These are phyloP conservation scores for Nannochloropsis gaditana DNA, from an alignment of 108 stramenopile species.

Conservation along the genomic window DNA sequence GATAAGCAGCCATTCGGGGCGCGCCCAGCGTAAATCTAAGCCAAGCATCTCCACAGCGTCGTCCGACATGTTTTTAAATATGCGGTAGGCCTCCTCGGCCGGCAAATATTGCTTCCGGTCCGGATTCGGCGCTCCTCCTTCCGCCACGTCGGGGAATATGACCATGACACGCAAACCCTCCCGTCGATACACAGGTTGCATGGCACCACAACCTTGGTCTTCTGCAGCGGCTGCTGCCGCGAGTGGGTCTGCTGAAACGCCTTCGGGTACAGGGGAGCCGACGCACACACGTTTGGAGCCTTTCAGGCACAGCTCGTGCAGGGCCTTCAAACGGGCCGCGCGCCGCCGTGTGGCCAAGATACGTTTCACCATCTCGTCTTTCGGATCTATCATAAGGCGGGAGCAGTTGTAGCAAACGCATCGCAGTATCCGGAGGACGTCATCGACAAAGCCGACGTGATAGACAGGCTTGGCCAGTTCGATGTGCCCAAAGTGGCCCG, in stretches of 20 bases:
- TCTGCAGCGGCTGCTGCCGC: conserved; percentile 20
- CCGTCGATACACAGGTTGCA: conserved; percentile 56
- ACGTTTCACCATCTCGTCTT: conserved; percentile 67
- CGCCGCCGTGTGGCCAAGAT: conserved; percentile 58
- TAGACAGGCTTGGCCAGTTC: conserved; percentile 91
- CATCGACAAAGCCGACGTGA: conserved; percentile 88
- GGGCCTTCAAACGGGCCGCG: conserved; percentile 70
- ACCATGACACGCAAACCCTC: conserved; percentile 75
- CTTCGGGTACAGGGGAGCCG: conserved; percentile 58
- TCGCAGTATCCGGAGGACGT: conserved; percentile 73
- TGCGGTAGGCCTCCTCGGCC: conserved; percentile 73
- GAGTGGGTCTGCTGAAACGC: conserved; percentile 63
- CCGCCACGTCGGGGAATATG: conserved; percentile 70
- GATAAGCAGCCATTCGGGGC: conserved; percentile 92
- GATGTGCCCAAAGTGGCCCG: conserved; percentile 97
- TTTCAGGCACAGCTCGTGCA: conserved; percentile 67
- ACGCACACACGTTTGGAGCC: conserved; percentile 54
- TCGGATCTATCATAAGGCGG: conserved; percentile 62
- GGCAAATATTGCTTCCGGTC: conserved; percentile 86
- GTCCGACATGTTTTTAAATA: conserved; percentile 83
- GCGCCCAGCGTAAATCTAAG: conserved; percentile 76
- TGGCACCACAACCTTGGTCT: conserved; percentile 24
- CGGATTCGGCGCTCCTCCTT: conserved; percentile 58
- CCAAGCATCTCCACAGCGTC: conserved; percentile 82
- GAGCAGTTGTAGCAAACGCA: conserved; percentile 93